phyloP scores from a whole-genome alignment of 768 basidiomycete genomes.

The Lactarius trivialis region DNA sequence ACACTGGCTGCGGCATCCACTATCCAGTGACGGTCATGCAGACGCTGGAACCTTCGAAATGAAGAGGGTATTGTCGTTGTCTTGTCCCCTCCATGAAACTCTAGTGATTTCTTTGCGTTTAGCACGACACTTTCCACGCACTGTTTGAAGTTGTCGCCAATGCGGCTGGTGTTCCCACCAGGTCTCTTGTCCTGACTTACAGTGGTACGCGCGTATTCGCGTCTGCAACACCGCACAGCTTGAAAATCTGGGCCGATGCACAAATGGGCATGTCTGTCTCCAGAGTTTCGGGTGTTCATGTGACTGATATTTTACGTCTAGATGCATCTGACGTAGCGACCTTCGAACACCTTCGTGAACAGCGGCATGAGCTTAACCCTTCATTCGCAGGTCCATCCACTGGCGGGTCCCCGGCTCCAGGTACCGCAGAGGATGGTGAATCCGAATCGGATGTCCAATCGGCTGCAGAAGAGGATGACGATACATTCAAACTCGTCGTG shows the following conservation, averaged over 20 bases:
- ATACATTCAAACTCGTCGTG: slow-evolving; percentile 57
- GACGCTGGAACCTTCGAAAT: slow-evolving; percentile 48
- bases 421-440: slow-evolving; percentile 24
- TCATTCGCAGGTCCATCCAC: slow-evolving; percentile 15
- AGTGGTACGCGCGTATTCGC: slow-evolving; percentile 59
- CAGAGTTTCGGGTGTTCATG: not conserved
- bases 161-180: slow-evolving; percentile 42
- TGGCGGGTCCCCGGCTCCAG: slow-evolving; percentile 20
- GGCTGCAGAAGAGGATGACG: slow-evolving; percentile 29
- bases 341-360: slow-evolving; percentile 54
- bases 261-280: slow-evolving; percentile 47
- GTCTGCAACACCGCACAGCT: slow-evolving; percentile 58
- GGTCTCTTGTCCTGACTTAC: slow-evolving; percentile 54
- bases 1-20: slow-evolving; percentile 62
- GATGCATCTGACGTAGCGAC: slow-evolving; percentile 62
- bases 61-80: slow-evolving; percentile 42
- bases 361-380: slow-evolving; percentile 26
- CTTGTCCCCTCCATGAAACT: not conserved
- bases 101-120: not conserved
- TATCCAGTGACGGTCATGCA: slow-evolving; percentile 35
- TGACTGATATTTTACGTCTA: slow-evolving; percentile 28
- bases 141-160: slow-evolving; percentile 65
- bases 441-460: slow-evolving; percentile 25
- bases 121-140: slow-evolving; percentile 61
- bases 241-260: slow-evolving; percentile 62